A percentile compares a stretch with the other conserved stretches of the same genome.
phyloP scores from a whole-genome alignment of 768 basidiomycete species.

The Leccinum aurantiacum region DNA sequence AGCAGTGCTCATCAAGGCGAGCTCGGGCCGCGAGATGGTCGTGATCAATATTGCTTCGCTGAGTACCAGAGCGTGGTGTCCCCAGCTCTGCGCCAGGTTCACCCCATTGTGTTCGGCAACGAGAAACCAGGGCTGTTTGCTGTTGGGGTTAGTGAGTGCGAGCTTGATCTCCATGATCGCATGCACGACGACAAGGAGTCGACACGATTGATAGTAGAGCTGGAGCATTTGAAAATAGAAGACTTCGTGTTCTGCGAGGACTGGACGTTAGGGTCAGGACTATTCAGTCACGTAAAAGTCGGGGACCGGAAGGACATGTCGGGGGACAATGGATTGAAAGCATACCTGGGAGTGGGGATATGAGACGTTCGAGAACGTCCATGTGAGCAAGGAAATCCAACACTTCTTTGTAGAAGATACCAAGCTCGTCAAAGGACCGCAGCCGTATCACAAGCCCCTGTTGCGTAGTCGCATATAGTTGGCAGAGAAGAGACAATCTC shows the following conservation, averaged over 20 bases:
- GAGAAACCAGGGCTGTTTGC: conserved; percentile 32
- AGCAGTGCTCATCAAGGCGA: conserved; percentile 38
- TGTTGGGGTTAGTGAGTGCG: conserved; percentile 18
- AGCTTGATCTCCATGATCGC: conserved; percentile 31
- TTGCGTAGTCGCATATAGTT: conserved; percentile 35
- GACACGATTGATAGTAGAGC: conserved; percentile 41
- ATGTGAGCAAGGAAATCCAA: conserved; percentile 33
- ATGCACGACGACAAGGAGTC: conserved; percentile 39
- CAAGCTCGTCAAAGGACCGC: conserved; percentile 26
- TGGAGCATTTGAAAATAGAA: conserved; percentile 44
- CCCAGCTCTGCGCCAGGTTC: conserved; percentile 37
- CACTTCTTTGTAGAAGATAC: conserved; percentile 36
- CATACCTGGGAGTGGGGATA: conserved; percentile 40
- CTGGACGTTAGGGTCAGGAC: conserved; percentile 33
- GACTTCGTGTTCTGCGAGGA: conserved; percentile 41
- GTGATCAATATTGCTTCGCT: conserved; percentile 40
- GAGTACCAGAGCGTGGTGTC: conserved; percentile 37
- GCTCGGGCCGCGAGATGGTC: conserved; percentile 35
- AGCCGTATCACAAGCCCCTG: conserved; percentile 34
- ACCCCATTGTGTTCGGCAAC: conserved; percentile 34
- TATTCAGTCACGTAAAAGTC: conserved; percentile 1
- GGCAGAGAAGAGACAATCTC: conserved; percentile 38
- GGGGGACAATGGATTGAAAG: conserved; percentile 1
- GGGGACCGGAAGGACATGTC: neutral
- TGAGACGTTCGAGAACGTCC: conserved; percentile 38